Base-by-base conservation (phyloP, 2,329 filamentous ascomycete genomes). In the Capronia epimyces region DNA sequence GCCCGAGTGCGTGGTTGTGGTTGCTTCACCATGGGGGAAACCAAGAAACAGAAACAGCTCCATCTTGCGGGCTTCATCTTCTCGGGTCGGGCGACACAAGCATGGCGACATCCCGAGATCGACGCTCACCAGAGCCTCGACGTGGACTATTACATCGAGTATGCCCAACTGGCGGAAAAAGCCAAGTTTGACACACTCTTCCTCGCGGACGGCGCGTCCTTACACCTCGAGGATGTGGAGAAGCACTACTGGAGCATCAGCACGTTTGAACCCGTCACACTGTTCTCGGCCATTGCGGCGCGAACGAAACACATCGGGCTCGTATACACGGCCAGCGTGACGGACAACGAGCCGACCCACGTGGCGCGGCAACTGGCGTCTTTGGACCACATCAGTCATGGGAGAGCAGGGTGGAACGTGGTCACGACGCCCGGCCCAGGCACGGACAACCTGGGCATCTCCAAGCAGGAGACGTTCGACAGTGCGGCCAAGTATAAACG, bases 141-240 rank as follows among this genome's bases (percentile, higher is more conserved):
- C 27, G 27, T 31, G 8, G n/a, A 31, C 27, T 31, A 31, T 31
- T 31, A 31, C 27, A 31, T 31, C 8, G 27, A 31, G 27, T 31
- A 31, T 31, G 27, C 27, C 8, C 27, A 74, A 51, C 69, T 78
- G n/a, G n/a, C n/a, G 1, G 76, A 79, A 58, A 69, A 67, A 6
- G 76, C 75, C 55, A 79, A 78, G 48, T 78, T 78, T 56, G 75
- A 79, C 56, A 75, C 75, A 31, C 78, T 79, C 63, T 79, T 78
- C 66, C 77, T 78, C 75, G 76, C 75, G 0, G 76, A 78, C 53
- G 75, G 78, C 55, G 66, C 78, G 0, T 76, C 74, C 2, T 75
- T 79, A 1, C 60, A 78, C 37, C 79, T 79, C 54, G 78, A 79
- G 77, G 77, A 77, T 0, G 63, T 75, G 1, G 78, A 80, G 49